Base-by-base conservation (phyloP, 352 stramenopile genomes). In the Thalassiosira hispida region DNA sequence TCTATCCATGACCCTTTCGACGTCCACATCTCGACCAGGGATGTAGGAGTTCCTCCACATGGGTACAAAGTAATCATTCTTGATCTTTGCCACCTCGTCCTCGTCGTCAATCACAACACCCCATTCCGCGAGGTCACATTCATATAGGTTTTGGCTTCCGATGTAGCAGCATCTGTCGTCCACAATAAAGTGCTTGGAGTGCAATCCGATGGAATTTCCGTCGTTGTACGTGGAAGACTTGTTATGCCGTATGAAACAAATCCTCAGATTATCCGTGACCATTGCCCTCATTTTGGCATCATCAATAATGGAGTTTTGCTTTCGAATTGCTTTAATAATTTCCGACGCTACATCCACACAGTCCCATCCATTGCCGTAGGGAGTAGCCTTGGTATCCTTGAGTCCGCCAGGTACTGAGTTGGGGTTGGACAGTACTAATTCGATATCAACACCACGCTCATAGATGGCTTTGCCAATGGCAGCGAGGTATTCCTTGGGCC, bases 151-250 rank as follows among this genome's bases (percentile, higher is more conserved):
- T 42, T 89, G 82, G 2, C 73, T 84, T 53, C 82, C 82, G 78
- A 86, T 84, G 53, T 89, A 89, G 51, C 51, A 78, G 49, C 64
- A 79, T 12, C 73, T 56, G 49, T 89, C 73, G 69, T 89, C 82
- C 29, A 89, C 64, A 61, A 89, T 89, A 27, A 89, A 86, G 46
- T 89, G 78, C 67, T 89, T 89, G 3, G 80, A 79, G 62, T 88
- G 81, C 44, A 88, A 66, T 51, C 77, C 81, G 42, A 88, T 61
- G 0, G 63, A 70, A 35, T 63, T 69, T 6, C 81, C 81, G 44
- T 83, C 67, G n/a, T 66, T 42, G 51, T 88, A 85, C 44, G 38
- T 67, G 14, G 61, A 42, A 35, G 66, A 31, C 9, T 66, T 66
- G 18, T 51, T 40, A 18, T 64, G 70, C 31, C 69, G 73, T 14